phyloP scores from a whole-genome alignment of 2,329 filamentous ascomycete genomes.

The Colletotrichum falcatum region DNA sequence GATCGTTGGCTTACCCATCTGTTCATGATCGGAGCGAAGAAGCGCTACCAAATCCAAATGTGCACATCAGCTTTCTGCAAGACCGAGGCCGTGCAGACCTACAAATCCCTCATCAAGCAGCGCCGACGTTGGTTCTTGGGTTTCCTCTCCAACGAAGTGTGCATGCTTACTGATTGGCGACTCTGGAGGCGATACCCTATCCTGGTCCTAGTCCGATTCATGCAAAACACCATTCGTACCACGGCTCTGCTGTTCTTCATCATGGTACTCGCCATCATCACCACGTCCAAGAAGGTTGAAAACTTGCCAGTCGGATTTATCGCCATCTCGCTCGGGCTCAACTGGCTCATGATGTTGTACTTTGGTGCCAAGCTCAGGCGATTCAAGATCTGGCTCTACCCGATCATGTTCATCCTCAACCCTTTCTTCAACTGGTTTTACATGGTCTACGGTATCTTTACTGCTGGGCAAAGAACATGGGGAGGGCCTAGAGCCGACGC shows the following conservation, averaged over 20 bases:
- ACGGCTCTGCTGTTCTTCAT: conserved; percentile 95
- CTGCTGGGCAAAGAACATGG: conserved; percentile 94
- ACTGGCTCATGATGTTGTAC: conserved; percentile 96
- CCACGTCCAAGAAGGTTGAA: conserved; percentile 81
- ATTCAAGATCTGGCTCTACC: conserved; percentile 95
- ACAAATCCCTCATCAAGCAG: conserved; percentile 89
- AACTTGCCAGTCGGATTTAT: conserved; percentile 95
- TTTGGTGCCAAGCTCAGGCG: conserved; percentile 88
- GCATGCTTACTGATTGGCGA: conserved; percentile 95
- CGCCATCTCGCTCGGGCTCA: conserved; percentile 89
- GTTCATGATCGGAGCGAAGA: conserved; percentile 97
- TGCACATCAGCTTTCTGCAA: conserved; percentile 98
- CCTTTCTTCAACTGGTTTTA: conserved; percentile 99
- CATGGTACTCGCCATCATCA: conserved; percentile 87
- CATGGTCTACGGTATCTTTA: conserved; percentile 97
- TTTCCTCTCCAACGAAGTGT: conserved; percentile 97
- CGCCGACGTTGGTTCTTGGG: conserved; percentile 96
- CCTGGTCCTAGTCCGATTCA: conserved; percentile 86
- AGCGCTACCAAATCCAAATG: conserved; percentile 96
- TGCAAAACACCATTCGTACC: conserved; percentile 96
- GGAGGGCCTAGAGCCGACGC: conserved; percentile 93
- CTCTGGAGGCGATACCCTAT: conserved; percentile 93
- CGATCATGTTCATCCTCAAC: conserved; percentile 94
- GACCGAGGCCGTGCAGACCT: conserved; percentile 94
- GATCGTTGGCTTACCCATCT: conserved; percentile 97